These are phyloP conservation scores for Aphanomyces cochlioides DNA, from an alignment of 352 stramenopile species.

Conservation along the genomic window DNA sequence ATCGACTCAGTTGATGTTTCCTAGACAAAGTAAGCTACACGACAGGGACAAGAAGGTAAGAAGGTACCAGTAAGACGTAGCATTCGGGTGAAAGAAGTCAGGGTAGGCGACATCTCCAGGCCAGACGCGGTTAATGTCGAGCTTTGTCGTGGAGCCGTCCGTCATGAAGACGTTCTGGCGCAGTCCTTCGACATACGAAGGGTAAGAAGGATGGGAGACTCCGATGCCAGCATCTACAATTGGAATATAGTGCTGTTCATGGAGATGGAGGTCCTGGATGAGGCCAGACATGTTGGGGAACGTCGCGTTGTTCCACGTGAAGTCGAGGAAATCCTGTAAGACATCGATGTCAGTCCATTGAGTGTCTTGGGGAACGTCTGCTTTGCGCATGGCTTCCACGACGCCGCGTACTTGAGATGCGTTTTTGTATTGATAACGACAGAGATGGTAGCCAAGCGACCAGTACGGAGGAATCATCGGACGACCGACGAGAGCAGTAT, in stretches of 20 bases:
- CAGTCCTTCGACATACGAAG: conserved; percentile 49
- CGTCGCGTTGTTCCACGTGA: conserved; percentile 56
- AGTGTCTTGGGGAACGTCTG: conserved; percentile 44
- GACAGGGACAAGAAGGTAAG: not conserved
- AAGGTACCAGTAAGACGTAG: conserved; percentile 51
- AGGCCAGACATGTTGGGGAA: conserved; percentile 39
- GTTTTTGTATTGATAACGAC: conserved; percentile 44
- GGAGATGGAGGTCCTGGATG: conserved; percentile 49
- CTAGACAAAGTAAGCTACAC: not conserved
- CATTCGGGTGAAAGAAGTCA: conserved; percentile 76
- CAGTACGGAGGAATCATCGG: conserved; percentile 80
- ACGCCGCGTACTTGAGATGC: conserved; percentile 29
- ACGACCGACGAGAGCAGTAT: conserved; percentile 67
- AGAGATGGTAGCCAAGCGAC: conserved; percentile 81
- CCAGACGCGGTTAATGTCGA: conserved; percentile 65
- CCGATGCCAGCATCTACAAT: conserved; percentile 84
- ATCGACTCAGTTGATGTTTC: conserved; percentile 47
- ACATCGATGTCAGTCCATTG: conserved; percentile 69
- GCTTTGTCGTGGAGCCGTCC: conserved; percentile 57
- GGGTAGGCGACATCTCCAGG: conserved; percentile 73
- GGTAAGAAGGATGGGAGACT: conserved; percentile 44
- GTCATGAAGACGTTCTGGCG: conserved; percentile 76
- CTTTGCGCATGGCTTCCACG: conserved; percentile 28
- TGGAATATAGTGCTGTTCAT: conserved; percentile 60
- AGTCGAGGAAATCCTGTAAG: conserved; percentile 56